Evolutionary conservation across 805 yeast genomes (phyloP), one percentile per base, ranked within the genome.

Genomic region (Candida sphagnicola): DNA sequence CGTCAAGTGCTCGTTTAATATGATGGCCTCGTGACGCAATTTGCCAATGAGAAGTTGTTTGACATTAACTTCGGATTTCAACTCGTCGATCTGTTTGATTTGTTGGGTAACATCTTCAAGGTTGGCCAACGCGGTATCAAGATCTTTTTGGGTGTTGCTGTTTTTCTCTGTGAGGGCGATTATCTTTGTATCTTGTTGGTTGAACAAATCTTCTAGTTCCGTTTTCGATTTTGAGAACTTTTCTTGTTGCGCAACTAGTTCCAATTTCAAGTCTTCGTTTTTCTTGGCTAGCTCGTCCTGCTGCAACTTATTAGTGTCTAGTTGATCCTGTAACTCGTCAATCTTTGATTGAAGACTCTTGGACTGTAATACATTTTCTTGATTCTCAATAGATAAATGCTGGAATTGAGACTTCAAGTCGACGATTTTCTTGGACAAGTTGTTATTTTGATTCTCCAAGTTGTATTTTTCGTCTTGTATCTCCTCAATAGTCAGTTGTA

Each of bases 1-100:
- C n/a, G 96, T 89, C 39, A 93, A 65, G 62, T 93, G 98, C 56
- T 93, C 99, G 57, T 93, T 93, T 41, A 91, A 65, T 18, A 87
- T 86, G 8, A 93, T 91, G 2, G 95, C 91, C 59, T 93, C 99
- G 58, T 91, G 98, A 38, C 97, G 77, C 35, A 93, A 72, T 56
- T 91, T 93, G 1, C 98, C 98, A 37, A 93, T 78, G 36, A 81
- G 75, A 24, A 90, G 65, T 42, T 81, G 87, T 59, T 87, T 89
- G 44, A 53, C 57, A 32, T 65, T 61, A 15, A 67, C 45, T 74
- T 89, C 66, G 69, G 80, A 32, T 73, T 67, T 55, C 72, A 89
- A 38, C 58, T 65, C 53, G 73, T 85, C 37, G 70, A 67, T 51
- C 46, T 57, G 35, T 40, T 52, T 55, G 11, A 57, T 46, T 46